Evolutionary conservation across 129 eudicot genomes (phyloP).

Genomic region (Artemisia annua): DNA sequence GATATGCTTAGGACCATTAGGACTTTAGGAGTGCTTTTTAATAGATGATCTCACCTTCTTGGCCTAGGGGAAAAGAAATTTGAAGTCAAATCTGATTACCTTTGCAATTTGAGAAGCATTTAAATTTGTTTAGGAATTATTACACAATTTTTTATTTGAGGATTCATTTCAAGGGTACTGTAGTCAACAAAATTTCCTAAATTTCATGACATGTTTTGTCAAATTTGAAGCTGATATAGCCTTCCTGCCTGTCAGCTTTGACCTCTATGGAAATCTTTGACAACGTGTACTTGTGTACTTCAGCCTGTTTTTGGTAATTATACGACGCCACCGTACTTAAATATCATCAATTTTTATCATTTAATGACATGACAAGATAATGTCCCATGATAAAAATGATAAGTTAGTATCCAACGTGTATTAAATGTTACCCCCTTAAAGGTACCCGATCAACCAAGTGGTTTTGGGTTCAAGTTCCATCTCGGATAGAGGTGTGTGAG

Average conservation of each 20-base stretch:
- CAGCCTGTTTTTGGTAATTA: background rate
- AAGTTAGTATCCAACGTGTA: no score
- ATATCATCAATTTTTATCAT: background rate
- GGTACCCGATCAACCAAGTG: no score
- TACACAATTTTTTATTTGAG: background rate
- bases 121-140: conserved; percentile 5
- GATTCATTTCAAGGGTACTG: background rate
- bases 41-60: conserved; percentile 1
- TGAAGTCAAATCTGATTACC: conserved; percentile 1
- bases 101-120: background rate
- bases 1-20: background rate
- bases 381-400: background rate
- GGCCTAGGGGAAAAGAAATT: background rate
- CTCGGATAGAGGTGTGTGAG: no score
- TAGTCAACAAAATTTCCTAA: conserved; percentile 7
- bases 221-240: conserved; percentile 5
- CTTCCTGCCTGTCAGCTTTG: background rate
- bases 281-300: no score
- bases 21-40: conserved; percentile 5
- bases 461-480: no score
- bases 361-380: background rate
- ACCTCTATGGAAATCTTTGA: conserved; percentile 3
- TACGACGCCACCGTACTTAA: background rate
- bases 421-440: no score
- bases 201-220: background rate